These are phyloP conservation scores for Chaetomium tenue DNA, from an alignment of 495 filamentous ascomycete genomes.

Conservation along the genomic window DNA sequence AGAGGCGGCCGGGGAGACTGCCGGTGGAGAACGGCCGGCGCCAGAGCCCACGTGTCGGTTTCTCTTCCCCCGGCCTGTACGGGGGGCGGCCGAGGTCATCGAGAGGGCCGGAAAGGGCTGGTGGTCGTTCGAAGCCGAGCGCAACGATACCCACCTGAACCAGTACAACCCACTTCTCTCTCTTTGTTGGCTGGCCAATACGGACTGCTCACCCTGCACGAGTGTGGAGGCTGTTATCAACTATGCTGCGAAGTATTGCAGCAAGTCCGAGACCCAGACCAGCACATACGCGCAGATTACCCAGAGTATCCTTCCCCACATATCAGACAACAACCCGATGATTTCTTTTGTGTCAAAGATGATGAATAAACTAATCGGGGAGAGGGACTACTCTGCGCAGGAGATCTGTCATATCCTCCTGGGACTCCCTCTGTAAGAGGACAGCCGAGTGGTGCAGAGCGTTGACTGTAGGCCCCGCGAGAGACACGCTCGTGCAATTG, in stretches of 20 bases:
- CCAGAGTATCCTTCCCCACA: background rate
- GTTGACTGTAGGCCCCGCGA: constrained; percentile 1
- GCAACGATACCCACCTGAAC: constrained; percentile 12
- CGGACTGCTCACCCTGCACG: constrained; percentile 9
- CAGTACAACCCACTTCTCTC: constrained; percentile 13
- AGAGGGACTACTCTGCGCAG: constrained; percentile 9
- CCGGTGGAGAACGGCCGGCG: background rate
- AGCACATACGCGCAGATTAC: constrained; percentile 3
- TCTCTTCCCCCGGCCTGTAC: constrained; percentile 4
- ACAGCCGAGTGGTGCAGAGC: constrained; percentile 7
- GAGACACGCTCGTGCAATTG: background rate
- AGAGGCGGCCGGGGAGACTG: background rate
- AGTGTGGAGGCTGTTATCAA: constrained; percentile 5
- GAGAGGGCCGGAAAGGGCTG: constrained; percentile 12
- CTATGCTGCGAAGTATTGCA: constrained; percentile 7
- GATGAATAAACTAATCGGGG: constrained; percentile 1
- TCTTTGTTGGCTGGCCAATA: constrained; percentile 13
- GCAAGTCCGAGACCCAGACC: constrained; percentile 6
- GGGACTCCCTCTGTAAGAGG: constrained; percentile 5
- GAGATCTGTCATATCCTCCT: constrained; percentile 10
- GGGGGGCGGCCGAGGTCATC: constrained; percentile 5
- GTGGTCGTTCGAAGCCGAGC: constrained; percentile 17
- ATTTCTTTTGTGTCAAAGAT: constrained; percentile 6
- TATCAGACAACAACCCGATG: constrained; percentile 6
- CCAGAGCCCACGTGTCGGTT: constrained; percentile 11